Evolutionary conservation across 2,329 filamentous ascomycete species (phyloP).

Genomic region (Venturia nashicola): DNA sequence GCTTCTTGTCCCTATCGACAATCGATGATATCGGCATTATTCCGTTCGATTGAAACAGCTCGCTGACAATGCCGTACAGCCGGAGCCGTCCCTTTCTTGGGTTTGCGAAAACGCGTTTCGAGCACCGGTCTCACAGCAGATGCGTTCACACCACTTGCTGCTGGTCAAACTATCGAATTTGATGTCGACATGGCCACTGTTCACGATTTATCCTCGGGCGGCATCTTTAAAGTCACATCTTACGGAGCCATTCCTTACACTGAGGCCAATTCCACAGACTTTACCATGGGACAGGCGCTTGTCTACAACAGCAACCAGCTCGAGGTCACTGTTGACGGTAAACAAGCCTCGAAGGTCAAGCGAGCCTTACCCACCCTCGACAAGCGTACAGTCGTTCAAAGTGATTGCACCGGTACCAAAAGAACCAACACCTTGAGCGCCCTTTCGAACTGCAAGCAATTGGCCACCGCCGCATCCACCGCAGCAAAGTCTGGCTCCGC

Average conservation of each 20-base stretch:
- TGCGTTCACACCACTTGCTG: conserved; percentile 37
- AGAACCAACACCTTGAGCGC: conserved; percentile 36
- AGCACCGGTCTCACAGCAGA: conserved; percentile 33
- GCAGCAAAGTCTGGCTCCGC: conserved; percentile 38
- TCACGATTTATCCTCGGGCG: conserved; percentile 39
- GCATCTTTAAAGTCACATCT: conserved; percentile 44
- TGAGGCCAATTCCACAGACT: conserved; percentile 36
- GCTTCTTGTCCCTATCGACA: neutral
- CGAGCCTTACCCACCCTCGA: conserved; percentile 27
- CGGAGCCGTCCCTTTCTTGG: conserved; percentile 30
- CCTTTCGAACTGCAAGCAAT: conserved; percentile 39
- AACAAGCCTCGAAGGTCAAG: conserved; percentile 38
- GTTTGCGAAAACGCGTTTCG: conserved; percentile 39
- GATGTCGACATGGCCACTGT: conserved; percentile 44
- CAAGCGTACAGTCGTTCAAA: conserved; percentile 6
- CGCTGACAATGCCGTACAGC: neutral
- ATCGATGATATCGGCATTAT: neutral
- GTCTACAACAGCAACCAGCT: conserved; percentile 48
- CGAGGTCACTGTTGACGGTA: conserved; percentile 44
- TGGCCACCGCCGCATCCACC: conserved; percentile 41
- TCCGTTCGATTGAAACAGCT: too few relatives aligned
- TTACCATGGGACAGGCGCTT: conserved; percentile 33
- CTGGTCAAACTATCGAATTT: conserved; percentile 37
- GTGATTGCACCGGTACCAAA: conserved; percentile 40
- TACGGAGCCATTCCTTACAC: conserved; percentile 46